phyloP scores from a whole-genome alignment of 805 yeast genomes.

The Candida ovalis region DNA sequence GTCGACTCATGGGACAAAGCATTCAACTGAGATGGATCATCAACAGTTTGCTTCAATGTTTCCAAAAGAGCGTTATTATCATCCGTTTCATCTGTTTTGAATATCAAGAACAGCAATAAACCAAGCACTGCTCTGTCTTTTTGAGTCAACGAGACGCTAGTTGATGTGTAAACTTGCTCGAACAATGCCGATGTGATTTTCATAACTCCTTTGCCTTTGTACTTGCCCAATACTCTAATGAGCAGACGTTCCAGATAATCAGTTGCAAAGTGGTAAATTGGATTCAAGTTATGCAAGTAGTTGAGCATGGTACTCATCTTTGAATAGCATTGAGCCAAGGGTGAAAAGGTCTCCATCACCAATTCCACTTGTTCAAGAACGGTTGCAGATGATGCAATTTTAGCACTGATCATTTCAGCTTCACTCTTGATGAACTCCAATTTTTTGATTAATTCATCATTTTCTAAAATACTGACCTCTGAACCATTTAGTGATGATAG shows the following conservation, averaged over 20 bases:
- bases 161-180: conserved; percentile 39
- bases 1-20: neutral
- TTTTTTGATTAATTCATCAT: conserved; percentile 53
- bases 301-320: conserved; percentile 46
- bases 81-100: neutral
- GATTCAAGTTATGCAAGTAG: conserved; percentile 37
- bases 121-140: conserved; percentile 45
- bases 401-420: conserved; percentile 46
- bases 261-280: conserved; percentile 59
- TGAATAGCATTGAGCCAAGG: conserved; percentile 56
- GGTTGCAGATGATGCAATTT: conserved; percentile 49
- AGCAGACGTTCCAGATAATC: conserved; percentile 38
- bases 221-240: conserved; percentile 18
- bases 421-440: conserved; percentile 66
- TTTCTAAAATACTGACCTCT: conserved; percentile 63
- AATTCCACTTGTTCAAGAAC: conserved; percentile 54
- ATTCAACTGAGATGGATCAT: neutral
- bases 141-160: conserved; percentile 44
- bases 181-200: conserved; percentile 39
- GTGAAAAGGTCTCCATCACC: conserved; percentile 43
- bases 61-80: neutral
- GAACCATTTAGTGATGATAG: conserved; percentile 54
- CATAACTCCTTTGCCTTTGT: conserved; percentile 22
- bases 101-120: conserved; percentile 30
- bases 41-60: neutral